Evolutionary conservation across 371 early-diverging fungal species (phyloP), one percentile per base, ranked within the genome.

Genomic region (Mucor saturninus): DNA sequence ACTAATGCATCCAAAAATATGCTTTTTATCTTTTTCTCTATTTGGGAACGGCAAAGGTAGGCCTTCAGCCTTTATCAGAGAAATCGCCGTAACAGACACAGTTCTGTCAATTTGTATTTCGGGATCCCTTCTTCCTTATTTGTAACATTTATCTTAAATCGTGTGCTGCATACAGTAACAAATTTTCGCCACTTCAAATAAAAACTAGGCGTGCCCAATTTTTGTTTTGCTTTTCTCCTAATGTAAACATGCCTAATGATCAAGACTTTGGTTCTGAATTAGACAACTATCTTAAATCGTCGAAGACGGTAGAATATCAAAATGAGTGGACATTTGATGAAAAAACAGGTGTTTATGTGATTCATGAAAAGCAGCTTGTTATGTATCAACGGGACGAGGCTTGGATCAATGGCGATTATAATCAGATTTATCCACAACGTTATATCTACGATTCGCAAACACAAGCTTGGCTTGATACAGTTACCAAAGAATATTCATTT

Each of bases 401-500:
- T 3, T 72, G 72, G 72, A 38, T 61, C 9, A 45, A 56, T 30
- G 65, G 68, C 5, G 72, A 72, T 42, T 72, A 72, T 28, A 48
- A 66, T 30, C 37, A 58, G 21, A 32, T 66, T 26, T 70, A 70
- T 45, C 32, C 50, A 4, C 32, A 26, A 14, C 53, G 69, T 4
- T 78, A 78, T 35, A 40, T 73, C 5, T 78, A 68, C 49, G 71
- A 79, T 45, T 43, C 66, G 14, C 50, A 70, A 11, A 64, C 62
- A 3, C 71, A 74, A 58, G 35, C 71, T 13, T 79, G 76, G 74
- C 69, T 72, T 38, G 76, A 79, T 21, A 65, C 68, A 5, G 15
- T 59, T 4, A 69, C 73, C 3, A 53, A 68, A 0, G 59, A 68
- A 15, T 75, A 73, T 26, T 76, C 68, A 5, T 60, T 64, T 3